Conservation (phyloP, 2,329 filamentous ascomycete species). For the Diaporthe destruens region DNA sequence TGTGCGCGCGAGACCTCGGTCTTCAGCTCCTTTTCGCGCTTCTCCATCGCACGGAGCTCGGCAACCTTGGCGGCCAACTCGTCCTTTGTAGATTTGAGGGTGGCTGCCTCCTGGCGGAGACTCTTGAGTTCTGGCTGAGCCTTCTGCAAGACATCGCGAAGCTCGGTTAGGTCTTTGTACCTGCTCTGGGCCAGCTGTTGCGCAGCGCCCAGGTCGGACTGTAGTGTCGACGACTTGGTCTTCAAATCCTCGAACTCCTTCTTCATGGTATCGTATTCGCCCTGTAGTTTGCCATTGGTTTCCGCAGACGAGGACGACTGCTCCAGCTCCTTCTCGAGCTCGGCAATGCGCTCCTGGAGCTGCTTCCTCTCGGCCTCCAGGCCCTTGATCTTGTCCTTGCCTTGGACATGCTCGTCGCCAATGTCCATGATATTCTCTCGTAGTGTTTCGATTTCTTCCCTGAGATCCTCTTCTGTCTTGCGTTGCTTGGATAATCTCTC, state of each 20-base stretch:
- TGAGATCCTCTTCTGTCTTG: constrained; percentile 81
- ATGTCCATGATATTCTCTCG: constrained; percentile 83
- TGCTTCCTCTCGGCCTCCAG: constrained; percentile 77
- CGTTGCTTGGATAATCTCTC: constrained; percentile 77
- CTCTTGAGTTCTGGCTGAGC: constrained; percentile 87
- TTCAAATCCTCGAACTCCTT: constrained; percentile 77
- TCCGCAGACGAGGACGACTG: constrained; percentile 50
- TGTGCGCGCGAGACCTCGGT: constrained; percentile 79
- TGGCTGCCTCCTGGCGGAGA: constrained; percentile 80
- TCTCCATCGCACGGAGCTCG: constrained; percentile 82
- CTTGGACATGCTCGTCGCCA: constrained; percentile 86
- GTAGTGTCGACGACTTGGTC: constrained; percentile 74
- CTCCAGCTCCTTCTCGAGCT: constrained; percentile 78
- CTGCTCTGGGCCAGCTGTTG: constrained; percentile 87
- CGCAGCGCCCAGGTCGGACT: constrained; percentile 87
- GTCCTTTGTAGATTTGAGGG: constrained; percentile 80
- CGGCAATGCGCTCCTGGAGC: constrained; percentile 73
- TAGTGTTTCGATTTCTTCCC: constrained; percentile 87
- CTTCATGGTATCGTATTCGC: constrained; percentile 69
- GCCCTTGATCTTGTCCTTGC: constrained; percentile 81
- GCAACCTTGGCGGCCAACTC: constrained; percentile 71
- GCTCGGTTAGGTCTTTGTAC: constrained; percentile 87
- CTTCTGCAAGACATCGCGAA: constrained; percentile 84
- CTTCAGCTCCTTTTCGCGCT: constrained; percentile 83
- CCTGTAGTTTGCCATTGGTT: constrained; percentile 67